Percentiles rank a stretch among this genome's conserved stretches.
These are phyloP conservation scores for Microstroma glucosiphilum DNA, from an alignment of 1,284 basidiomycete genomes.

Conservation along the genomic window DNA sequence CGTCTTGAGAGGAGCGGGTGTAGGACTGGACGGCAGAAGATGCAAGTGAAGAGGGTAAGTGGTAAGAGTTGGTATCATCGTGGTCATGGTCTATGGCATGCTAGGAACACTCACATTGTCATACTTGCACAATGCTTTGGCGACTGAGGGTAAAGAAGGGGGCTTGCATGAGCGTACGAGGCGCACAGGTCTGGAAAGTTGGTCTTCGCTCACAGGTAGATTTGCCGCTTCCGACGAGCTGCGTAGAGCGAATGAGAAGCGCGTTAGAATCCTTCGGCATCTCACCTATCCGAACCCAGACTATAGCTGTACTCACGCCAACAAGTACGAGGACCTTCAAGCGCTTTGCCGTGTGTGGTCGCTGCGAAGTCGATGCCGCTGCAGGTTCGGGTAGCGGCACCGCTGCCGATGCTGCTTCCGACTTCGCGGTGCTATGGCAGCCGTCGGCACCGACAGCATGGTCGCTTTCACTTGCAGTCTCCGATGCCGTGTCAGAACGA, in stretches of 20 bases:
- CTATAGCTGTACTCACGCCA: neutral
- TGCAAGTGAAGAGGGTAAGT: neutral
- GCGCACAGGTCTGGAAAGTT: neutral
- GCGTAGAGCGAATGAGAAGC: neutral
- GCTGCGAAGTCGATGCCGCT: too few species aligned
- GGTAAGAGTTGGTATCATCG: too few species aligned
- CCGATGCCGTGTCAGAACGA: neutral
- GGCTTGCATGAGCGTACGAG: neutral
- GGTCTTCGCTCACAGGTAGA: neutral
- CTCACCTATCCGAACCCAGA: neutral
- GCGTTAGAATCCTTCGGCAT: neutral
- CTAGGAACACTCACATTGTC: neutral
- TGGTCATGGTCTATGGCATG: neutral
- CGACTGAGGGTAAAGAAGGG: neutral
- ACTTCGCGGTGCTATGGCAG: neutral
- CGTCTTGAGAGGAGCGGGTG: constrained; percentile 3
- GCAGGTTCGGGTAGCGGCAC: too few species aligned
- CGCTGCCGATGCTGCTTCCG: neutral
- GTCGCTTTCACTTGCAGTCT: neutral
- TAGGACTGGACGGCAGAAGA: neutral
- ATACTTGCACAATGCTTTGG: neutral
- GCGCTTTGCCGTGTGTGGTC: too few species aligned
- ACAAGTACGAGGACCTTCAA: neutral
- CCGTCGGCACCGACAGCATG: neutral
- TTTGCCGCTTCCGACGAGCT: neutral